Conservation (phyloP, 2,329 filamentous ascomycete species). For the Biscogniauxia marginata region DNA sequence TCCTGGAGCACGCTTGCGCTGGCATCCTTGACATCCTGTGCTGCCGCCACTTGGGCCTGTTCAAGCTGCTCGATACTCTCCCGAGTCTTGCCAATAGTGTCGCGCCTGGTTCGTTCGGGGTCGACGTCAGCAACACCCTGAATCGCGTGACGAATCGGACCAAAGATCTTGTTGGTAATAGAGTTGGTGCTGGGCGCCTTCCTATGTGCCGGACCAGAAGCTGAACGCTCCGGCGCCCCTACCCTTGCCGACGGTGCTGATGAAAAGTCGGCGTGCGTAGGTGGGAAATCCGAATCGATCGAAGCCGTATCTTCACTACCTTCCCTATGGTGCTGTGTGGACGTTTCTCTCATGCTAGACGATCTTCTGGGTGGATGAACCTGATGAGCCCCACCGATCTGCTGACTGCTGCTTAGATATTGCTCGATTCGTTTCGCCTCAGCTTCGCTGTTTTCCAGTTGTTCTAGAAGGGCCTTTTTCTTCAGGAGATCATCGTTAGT, state of each 20-base stretch:
- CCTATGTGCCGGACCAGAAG: slow-evolving; percentile 59
- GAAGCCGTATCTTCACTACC: slow-evolving; percentile 78
- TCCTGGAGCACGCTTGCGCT: slow-evolving; percentile 86
- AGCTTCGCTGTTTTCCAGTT: slow-evolving; percentile 88
- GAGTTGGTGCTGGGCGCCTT: slow-evolving; percentile 86
- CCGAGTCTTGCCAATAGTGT: slow-evolving; percentile 92
- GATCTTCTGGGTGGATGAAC: slow-evolving; percentile 65
- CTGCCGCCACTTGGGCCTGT: slow-evolving; percentile 83
- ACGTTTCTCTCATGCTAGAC: slow-evolving; percentile 52
- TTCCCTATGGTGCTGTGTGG: slow-evolving; percentile 51
- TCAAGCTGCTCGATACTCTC: slow-evolving; percentile 85
- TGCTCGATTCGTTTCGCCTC: slow-evolving; percentile 93
- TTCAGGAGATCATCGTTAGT: slow-evolving; percentile 89
- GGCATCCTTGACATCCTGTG: slow-evolving; percentile 90
- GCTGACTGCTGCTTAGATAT: slow-evolving; percentile 75
- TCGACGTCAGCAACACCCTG: slow-evolving; percentile 96
- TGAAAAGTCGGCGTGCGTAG: slow-evolving; percentile 73
- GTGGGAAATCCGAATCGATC: slow-evolving; percentile 94
- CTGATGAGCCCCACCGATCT: slow-evolving; percentile 39
- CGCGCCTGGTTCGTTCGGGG: slow-evolving; percentile 85
- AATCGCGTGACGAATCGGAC: slow-evolving; percentile 89
- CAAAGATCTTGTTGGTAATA: slow-evolving; percentile 91
- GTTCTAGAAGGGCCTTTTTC: slow-evolving; percentile 78
- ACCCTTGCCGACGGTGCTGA: slow-evolving; percentile 73
- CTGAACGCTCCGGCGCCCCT: slow-evolving; percentile 59